These are phyloP conservation scores for Cynanchum wilfordii DNA, from an alignment of 257 asterid genomes.

Conservation along the genomic window DNA sequence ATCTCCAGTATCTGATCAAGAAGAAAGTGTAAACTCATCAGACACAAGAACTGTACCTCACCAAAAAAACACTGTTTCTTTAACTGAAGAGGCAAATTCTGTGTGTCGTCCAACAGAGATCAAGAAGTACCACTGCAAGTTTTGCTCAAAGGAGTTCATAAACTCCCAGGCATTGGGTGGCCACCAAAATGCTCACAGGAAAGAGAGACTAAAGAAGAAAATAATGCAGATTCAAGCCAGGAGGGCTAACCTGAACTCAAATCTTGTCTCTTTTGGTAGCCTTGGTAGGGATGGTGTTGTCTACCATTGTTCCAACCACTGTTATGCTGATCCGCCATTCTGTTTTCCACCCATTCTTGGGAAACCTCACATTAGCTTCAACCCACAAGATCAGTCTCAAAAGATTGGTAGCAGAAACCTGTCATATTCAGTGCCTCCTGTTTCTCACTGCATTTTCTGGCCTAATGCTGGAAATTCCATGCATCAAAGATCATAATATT, in stretches of 20 bases:
- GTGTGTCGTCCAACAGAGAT: background rate
- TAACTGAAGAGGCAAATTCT: background rate
- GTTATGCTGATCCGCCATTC: background rate
- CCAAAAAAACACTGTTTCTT: background rate
- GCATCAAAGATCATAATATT: background rate
- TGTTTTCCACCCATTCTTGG: slow-evolving; percentile 2
- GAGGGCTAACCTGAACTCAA: slow-evolving; percentile 5
- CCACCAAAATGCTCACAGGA: slow-evolving; percentile 10
- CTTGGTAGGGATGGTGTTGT: background rate
- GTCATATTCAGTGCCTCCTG: background rate
- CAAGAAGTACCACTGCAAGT: background rate
- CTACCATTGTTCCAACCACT: slow-evolving; percentile 1
- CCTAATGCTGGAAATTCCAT: background rate
- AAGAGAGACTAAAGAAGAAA: slow-evolving; percentile 21
- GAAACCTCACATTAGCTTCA: background rate
- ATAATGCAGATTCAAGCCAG: slow-evolving; percentile 12
- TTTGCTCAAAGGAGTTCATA: slow-evolving; percentile 3
- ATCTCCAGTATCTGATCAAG: slow-evolving; percentile 2
- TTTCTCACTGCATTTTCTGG: slow-evolving; percentile 1
- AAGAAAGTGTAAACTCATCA: slow-evolving; percentile 9
- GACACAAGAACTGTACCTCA: background rate
- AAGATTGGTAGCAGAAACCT: background rate
- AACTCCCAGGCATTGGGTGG: slow-evolving; percentile 4
- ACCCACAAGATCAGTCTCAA: background rate
- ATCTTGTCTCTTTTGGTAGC: slow-evolving; percentile 1